Evolutionary conservation across 495 filamentous ascomycete genomes (phyloP).

Genomic region (Polyplosphaeria fusca): DNA sequence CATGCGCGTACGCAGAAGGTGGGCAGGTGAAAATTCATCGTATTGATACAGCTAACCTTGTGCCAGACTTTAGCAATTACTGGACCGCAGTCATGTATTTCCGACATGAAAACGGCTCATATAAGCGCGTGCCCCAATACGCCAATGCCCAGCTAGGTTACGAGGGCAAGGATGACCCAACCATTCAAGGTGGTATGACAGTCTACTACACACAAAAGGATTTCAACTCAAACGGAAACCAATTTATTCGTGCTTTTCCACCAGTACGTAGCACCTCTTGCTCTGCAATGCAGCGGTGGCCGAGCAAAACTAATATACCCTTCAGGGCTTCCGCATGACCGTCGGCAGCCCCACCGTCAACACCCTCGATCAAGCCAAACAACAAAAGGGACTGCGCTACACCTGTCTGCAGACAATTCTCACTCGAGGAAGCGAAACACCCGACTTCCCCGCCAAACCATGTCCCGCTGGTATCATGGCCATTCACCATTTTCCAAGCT

Average conservation of each 20-base stretch:
- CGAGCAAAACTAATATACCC: background rate
- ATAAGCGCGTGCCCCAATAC: slow-evolving; percentile 46
- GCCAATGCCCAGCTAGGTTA: slow-evolving; percentile 42
- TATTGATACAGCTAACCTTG: background rate
- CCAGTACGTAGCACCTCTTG: slow-evolving; percentile 39
- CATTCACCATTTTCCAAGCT: slow-evolving; percentile 50
- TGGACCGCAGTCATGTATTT: slow-evolving; percentile 52
- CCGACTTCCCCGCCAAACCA: slow-evolving; percentile 47
- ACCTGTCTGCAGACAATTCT: slow-evolving; percentile 46
- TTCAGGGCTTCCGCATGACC: slow-evolving; percentile 55
- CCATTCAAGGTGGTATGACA: slow-evolving; percentile 51
- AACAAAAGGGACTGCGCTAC: slow-evolving; percentile 47
- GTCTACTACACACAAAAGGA: slow-evolving; percentile 48
- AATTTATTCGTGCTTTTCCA: slow-evolving; percentile 47
- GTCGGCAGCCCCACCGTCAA: slow-evolving; percentile 47
- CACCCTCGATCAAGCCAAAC: slow-evolving; percentile 16
- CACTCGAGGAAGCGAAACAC: slow-evolving; percentile 46
- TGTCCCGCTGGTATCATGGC: slow-evolving; percentile 51
- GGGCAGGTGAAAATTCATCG: slow-evolving; percentile 20
- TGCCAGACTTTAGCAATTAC: slow-evolving; percentile 13
- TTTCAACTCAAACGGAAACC: slow-evolving; percentile 46
- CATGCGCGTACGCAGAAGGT: slow-evolving; percentile 41
- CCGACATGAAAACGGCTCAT: slow-evolving; percentile 50
- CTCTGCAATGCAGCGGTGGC: background rate
- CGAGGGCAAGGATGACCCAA: slow-evolving; percentile 34